Conservation (phyloP, 139 green algal genomes). For the Coccomyxa sp. region DNA sequence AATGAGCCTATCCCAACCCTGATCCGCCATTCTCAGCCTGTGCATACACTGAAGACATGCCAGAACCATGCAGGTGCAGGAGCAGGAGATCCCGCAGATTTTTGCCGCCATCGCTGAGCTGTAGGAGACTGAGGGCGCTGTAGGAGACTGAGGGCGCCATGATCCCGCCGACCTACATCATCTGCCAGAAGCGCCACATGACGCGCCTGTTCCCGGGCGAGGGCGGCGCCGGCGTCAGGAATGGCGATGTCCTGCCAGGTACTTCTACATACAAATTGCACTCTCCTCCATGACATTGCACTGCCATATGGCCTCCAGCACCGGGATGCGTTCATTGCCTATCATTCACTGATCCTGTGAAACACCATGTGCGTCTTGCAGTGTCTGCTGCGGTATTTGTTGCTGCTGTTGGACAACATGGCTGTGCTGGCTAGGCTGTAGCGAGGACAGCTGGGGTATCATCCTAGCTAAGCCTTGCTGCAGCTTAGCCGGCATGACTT, state of each 20-base stretch:
- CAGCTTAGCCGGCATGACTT: neutral
- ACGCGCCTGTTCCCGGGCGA: constrained; percentile 41
- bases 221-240: constrained; percentile 24
- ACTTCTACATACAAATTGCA: neutral
- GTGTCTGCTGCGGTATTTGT: too few relatives aligned
- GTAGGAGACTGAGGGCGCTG: too few relatives aligned
- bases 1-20: neutral
- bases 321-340: neutral
- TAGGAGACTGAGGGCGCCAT: constrained; percentile 17
- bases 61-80: neutral
- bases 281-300: neutral
- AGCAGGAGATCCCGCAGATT: constrained; percentile 6
- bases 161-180: constrained; percentile 76
- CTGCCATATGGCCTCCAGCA: neutral
- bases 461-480: too few relatives aligned
- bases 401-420: too few relatives aligned
- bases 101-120: neutral
- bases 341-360: neutral
- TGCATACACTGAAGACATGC: neutral
- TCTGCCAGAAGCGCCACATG: constrained; percentile 73
- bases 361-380: neutral
- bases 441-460: too few relatives aligned
- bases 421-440: too few relatives aligned
- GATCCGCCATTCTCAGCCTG: too few relatives aligned
- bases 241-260: constrained; percentile 36